Conservation (phyloP, 2,329 filamentous ascomycete species). For the Sporothrix protearum region DNA sequence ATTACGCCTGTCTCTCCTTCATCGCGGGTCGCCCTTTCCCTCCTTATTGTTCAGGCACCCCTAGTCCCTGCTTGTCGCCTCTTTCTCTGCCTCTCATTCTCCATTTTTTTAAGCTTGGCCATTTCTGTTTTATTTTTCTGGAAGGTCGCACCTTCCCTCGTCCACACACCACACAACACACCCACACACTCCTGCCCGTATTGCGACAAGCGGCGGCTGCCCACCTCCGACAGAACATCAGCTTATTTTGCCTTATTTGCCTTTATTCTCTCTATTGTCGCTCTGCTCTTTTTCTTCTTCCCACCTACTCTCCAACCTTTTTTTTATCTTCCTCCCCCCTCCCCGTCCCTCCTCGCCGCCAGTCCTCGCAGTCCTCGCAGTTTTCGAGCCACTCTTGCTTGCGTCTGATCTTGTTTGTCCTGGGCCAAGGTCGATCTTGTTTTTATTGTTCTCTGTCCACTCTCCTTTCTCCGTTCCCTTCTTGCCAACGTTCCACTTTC, state of each 20-base stretch:
- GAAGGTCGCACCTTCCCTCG: background rate
- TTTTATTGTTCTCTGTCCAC: constrained; percentile 1
- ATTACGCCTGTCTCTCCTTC: background rate
- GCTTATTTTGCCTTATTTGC: constrained; percentile 19
- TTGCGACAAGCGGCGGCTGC: constrained; percentile 2
- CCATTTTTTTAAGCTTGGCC: background rate
- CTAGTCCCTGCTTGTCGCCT: background rate
- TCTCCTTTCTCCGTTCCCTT: background rate
- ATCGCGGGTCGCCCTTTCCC: background rate
- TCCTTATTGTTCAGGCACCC: background rate
- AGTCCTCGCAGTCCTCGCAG: background rate
- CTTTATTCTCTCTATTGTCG: constrained; percentile 13
- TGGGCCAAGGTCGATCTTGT: constrained; percentile 18
- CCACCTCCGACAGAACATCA: constrained; percentile 15
- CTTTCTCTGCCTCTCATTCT: too few species aligned
- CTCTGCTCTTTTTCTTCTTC: background rate
- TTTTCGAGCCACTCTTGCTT: background rate
- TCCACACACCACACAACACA: background rate
- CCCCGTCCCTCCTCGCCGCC: constrained; percentile 4
- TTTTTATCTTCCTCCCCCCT: background rate
- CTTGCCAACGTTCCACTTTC: constrained; percentile 5
- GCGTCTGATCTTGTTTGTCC: constrained; percentile 12
- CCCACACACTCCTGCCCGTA: background rate
- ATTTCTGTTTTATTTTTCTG: constrained; percentile 9
- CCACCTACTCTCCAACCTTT: background rate